Evolutionary conservation across 495 filamentous ascomycete genomes (phyloP).

Genomic region (Entonaema liquescens): DNA sequence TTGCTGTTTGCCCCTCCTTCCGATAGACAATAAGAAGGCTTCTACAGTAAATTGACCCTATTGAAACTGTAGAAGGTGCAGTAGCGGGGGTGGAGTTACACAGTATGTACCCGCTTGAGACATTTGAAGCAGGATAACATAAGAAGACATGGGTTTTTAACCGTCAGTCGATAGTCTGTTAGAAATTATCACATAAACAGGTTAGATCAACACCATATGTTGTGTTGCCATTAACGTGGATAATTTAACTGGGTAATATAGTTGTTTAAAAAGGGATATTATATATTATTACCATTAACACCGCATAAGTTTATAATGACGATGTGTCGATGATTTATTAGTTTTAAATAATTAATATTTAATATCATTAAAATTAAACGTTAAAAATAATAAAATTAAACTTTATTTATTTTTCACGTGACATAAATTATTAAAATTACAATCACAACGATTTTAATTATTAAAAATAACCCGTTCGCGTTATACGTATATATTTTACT

Average conservation of each 20-base stretch:
- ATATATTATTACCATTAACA: neutral
- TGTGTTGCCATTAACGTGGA: neutral
- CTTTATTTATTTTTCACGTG: no score
- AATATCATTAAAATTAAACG: neutral
- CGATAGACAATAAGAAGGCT: neutral
- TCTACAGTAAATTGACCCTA: slow-evolving; percentile 1
- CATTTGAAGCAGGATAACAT: neutral
- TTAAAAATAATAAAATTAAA: no score
- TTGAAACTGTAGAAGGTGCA: neutral
- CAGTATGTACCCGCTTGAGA: slow-evolving; percentile 1
- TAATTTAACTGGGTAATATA: neutral
- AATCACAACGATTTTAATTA: no score
- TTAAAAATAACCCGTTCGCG: no score
- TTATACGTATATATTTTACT: no score
- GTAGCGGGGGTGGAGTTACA: slow-evolving; percentile 1
- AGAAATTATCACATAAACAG: slow-evolving; percentile 26
- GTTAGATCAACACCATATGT: slow-evolving; percentile 16
- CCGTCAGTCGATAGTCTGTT: slow-evolving; percentile 15
- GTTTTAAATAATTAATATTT: neutral
- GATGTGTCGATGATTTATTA: neutral
- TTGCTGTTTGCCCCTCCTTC: slow-evolving; percentile 32
- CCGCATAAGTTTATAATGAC: neutral
- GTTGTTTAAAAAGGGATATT: neutral
- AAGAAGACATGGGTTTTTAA: neutral
- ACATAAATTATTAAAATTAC: no score